These are phyloP conservation scores for Nemophila menziesii DNA, from an alignment of 257 asterid genomes.

Conservation along the genomic window DNA sequence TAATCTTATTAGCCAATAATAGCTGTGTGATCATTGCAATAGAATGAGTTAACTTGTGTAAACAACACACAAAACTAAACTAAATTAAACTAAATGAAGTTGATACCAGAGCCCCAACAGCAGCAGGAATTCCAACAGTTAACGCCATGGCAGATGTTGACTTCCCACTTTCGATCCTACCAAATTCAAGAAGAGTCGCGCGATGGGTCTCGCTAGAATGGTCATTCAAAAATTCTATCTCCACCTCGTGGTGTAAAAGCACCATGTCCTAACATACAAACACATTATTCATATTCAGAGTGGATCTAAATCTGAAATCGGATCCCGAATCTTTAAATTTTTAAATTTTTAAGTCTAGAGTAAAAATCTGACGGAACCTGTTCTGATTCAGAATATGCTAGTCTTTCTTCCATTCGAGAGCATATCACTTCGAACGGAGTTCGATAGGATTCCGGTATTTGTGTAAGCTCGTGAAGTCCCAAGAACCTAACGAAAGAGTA, in stretches of 20 bases:
- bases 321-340: background rate
- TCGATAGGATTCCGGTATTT: slow-evolving; percentile 53
- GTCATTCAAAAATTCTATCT: slow-evolving; percentile 58
- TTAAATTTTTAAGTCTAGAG: slow-evolving; percentile 1
- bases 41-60: background rate
- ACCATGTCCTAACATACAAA: slow-evolving; percentile 64
- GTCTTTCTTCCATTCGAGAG: slow-evolving; percentile 68
- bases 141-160: slow-evolving; percentile 75
- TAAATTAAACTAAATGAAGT: slow-evolving; percentile 10
- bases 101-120: slow-evolving; percentile 87
- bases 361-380: slow-evolving; percentile 26
- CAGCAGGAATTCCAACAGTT: slow-evolving; percentile 91
- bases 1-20: slow-evolving; percentile 44
- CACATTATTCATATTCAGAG: slow-evolving; percentile 1
- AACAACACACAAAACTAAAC: no score
- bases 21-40: slow-evolving; percentile 46
- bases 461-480: slow-evolving; percentile 56
- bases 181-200: slow-evolving; percentile 71
- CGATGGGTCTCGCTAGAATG: slow-evolving; percentile 44
- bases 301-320: no score
- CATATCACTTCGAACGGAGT: slow-evolving; percentile 66
- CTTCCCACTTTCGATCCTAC: slow-evolving; percentile 41
- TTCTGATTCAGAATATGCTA: slow-evolving; percentile 57
- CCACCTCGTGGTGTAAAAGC: slow-evolving; percentile 82
- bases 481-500: slow-evolving; percentile 34